A percentile compares a stretch with the other conserved stretches of the same genome.
Evolutionary conservation across 164 flowering plant genomes (phyloP).

Genomic region (Hamamelis virginiana): DNA sequence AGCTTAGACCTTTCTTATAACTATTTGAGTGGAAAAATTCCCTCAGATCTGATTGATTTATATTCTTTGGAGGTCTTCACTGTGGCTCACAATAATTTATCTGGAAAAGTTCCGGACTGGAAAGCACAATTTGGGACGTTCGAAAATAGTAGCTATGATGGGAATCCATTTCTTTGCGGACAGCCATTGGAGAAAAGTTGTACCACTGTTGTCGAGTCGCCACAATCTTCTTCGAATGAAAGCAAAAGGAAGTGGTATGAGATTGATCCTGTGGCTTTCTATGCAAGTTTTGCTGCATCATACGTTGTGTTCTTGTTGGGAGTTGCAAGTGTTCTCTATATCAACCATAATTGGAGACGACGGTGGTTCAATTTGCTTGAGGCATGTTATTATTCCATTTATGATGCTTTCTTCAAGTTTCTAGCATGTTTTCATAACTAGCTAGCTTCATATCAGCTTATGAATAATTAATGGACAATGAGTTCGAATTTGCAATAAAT

Average conservation of each 20-base stretch:
- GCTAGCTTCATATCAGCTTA: no score
- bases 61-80: no score
- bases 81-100: no score
- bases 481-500: no score
- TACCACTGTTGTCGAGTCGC: not conserved
- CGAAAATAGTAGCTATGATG: not conserved
- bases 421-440: not conserved
- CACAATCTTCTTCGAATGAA: no score
- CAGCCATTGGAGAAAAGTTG: not conserved
- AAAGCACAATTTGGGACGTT: not conserved
- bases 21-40: not conserved
- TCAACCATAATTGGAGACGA: constrained; percentile 5
- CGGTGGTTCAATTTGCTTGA: no score
- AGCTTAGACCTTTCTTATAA: constrained; percentile 13
- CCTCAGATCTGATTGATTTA: not conserved
- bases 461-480: no score
- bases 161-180: constrained; percentile 3
- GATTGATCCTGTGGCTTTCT: not conserved
- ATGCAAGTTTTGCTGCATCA: constrained; percentile 1
- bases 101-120: constrained; percentile 1
- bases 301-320: not conserved
- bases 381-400: not conserved
- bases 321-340: not conserved
- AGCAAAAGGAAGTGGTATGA: constrained; percentile 1
- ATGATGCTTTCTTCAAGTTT: not conserved